Evolutionary conservation across 495 filamentous ascomycete genomes (phyloP).

Genomic region (Friedmanniomyces simplex): DNA sequence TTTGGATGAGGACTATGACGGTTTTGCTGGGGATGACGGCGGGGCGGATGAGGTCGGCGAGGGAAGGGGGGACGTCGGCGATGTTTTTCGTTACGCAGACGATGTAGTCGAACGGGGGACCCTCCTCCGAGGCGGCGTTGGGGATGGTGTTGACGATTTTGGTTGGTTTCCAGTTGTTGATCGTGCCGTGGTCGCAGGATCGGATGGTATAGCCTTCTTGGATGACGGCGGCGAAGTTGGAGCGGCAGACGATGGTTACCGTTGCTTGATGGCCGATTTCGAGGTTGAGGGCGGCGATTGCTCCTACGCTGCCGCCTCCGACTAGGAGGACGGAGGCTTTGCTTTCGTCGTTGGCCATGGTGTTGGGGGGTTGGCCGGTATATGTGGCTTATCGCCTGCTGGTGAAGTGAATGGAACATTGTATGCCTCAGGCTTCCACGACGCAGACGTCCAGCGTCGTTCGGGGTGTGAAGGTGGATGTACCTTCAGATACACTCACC

Average conservation of each 20-base stretch:
- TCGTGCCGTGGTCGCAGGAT: conserved; percentile 28
- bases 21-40: conserved; percentile 41
- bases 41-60: conserved; percentile 39
- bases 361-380: not conserved
- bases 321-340: conserved; percentile 22
- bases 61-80: conserved; percentile 37
- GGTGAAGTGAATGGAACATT: not conserved
- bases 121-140: conserved; percentile 23
- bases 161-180: conserved; percentile 24
- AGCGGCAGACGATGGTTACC: conserved; percentile 27
- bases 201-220: conserved; percentile 25
- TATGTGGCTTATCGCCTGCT: not conserved
- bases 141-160: conserved; percentile 29
- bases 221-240: conserved; percentile 27
- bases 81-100: conserved; percentile 50
- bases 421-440: not conserved
- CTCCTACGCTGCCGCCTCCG: conserved; percentile 27
- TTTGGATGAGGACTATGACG: conserved; percentile 49
- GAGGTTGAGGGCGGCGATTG: conserved; percentile 27
- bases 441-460: no score
- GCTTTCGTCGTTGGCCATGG: not conserved
- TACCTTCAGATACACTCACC: no score
- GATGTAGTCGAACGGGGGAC: conserved; percentile 45
- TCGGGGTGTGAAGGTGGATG: no score
- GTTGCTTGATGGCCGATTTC: conserved; percentile 24